Evolutionary conservation across 2,329 filamentous ascomycete genomes (phyloP), one percentile per base, ranked within the genome.

Genomic region (Talaromyces piceae): DNA sequence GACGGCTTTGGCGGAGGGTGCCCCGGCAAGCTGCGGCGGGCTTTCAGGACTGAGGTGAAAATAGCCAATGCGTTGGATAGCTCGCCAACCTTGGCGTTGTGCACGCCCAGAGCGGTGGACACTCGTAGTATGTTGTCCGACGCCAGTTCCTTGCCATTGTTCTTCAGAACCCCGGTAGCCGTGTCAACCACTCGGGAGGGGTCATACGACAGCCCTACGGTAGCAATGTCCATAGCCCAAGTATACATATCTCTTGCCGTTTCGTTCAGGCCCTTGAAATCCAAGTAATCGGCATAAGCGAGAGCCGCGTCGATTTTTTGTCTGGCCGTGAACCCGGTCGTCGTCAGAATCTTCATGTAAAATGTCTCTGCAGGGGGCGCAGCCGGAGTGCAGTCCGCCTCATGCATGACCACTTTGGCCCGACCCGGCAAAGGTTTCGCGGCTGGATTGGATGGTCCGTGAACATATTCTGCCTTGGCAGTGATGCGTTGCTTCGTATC

Each of bases 271-370:
- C 80, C 76, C 70, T 91, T 91, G 70, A 82, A 91, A 58, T 90
- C 87, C 33, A 95, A 76, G 80, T 87, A 96, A 50, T 88, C 85
- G 2, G 86, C 91, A 64, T 91, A 95, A 1, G 84, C 85, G 39
- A 95, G 72, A 3, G 88, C 86, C 3, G 91, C 90, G 52, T 91
- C 84, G 47, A 96, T 75, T 61, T 83, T 84, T 67, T 97, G 89
- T 51, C 82, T 78, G n/a, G 81, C 77, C 1, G 80, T 84, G 61
- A 97, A 88, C 1, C 91, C 91, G 50, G 79, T 78, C 0, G 88
- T 91, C 5, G 84, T 88, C 49, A 96, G 70, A 45, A 96, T 83
- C 62, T 87, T 87, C 68, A 87, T 79, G 64, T 97, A 97, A 62
- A 83, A 89, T 12, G 75, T 78, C 60, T 93, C 86, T 0, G 91